Evolutionary conservation across 306 rosid species (phyloP).

Genomic region (Acmispon strigosus): DNA sequence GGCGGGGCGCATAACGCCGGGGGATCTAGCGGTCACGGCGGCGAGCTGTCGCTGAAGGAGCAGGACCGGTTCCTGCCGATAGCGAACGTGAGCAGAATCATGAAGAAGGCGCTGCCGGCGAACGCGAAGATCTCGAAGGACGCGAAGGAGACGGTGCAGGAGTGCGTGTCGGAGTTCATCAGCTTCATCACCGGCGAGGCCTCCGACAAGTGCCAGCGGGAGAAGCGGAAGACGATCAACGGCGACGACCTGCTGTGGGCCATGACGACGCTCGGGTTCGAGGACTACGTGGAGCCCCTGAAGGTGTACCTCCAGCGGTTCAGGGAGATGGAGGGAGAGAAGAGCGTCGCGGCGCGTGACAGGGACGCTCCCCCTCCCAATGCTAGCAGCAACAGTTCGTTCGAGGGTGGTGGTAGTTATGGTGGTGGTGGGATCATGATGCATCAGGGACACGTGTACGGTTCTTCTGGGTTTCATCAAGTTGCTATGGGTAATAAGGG

Average conservation of each 20-base stretch:
- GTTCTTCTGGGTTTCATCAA: constrained; percentile 57
- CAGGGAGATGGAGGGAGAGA: constrained; percentile 85
- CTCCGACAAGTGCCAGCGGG: constrained; percentile 92
- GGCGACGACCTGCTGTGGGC: constrained; percentile 96
- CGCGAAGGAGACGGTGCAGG: constrained; percentile 93
- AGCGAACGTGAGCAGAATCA: constrained; percentile 91
- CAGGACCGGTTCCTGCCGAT: constrained; percentile 83
- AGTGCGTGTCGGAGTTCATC: constrained; percentile 94
- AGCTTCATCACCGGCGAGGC: constrained; percentile 96
- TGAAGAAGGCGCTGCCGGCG: constrained; percentile 87
- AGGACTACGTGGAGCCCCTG: constrained; percentile 84
- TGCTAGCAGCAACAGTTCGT: constrained; percentile 9
- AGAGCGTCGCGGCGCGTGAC: constrained; percentile 67
- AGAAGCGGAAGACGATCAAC: constrained; percentile 91
- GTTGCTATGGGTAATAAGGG: constrained; percentile 39
- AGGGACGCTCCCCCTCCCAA: constrained; percentile 19
- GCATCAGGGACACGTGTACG: constrained; percentile 77
- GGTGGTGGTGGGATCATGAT: constrained; percentile 35
- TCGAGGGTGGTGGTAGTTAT: constrained; percentile 24
- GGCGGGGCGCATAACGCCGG: constrained; percentile 46
- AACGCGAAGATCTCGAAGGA: constrained; percentile 96
- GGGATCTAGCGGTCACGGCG: not conserved
- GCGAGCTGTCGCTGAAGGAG: constrained; percentile 65
- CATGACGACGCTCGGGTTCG: constrained; percentile 84
- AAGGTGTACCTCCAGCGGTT: constrained; percentile 72